Conservation (phyloP, 2,329 filamentous ascomycete species). For the Alternaria rosae region DNA sequence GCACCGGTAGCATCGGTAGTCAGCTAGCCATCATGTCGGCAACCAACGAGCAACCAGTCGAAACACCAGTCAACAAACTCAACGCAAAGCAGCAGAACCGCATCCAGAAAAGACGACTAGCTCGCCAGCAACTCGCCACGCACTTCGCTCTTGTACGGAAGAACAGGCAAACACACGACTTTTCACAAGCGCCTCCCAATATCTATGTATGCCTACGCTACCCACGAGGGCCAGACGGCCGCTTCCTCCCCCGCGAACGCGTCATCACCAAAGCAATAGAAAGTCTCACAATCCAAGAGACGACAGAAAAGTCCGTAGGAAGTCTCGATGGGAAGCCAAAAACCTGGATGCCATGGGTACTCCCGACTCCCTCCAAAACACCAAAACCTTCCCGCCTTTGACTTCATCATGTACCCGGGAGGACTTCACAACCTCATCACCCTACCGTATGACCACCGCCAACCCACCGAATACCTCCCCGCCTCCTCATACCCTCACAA, state of each 20-base stretch:
- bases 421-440: neutral
- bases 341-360: neutral
- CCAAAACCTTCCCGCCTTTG: neutral
- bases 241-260: slow-evolving; percentile 1
- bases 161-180: neutral
- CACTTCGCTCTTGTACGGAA: neutral
- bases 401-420: neutral
- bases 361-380: neutral
- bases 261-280: neutral
- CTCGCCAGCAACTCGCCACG: slow-evolving; percentile 1
- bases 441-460: neutral
- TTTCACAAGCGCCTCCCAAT: neutral
- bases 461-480: neutral
- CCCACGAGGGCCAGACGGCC: slow-evolving; percentile 1
- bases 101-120: slow-evolving; percentile 10
- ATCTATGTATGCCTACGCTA: neutral
- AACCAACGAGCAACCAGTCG: neutral
- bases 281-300: neutral
- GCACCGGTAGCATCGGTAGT: too few relatives aligned
- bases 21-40: too few relatives aligned
- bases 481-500: neutral
- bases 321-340: neutral
- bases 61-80: neutral
- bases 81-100: slow-evolving; percentile 10
- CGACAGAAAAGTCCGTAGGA: neutral